These are phyloP conservation scores for Haematococcus lacustris DNA, from an alignment of 139 green algal genomes.

Conservation along the genomic window DNA sequence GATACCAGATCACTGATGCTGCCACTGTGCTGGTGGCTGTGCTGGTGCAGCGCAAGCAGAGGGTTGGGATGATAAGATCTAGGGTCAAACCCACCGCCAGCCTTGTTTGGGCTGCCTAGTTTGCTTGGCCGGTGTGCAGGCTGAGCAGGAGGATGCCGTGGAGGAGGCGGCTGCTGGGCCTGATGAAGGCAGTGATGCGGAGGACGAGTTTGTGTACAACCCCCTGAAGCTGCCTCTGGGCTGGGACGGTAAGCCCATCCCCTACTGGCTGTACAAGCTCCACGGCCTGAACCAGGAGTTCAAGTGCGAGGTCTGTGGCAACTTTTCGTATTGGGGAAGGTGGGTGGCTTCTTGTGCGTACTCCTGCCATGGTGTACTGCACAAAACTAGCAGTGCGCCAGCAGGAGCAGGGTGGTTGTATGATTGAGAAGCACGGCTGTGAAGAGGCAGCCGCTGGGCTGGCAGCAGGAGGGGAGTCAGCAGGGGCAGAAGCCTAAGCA, in stretches of 20 bases:
- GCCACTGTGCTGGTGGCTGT: too few species aligned
- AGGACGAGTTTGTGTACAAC: conserved; percentile 95
- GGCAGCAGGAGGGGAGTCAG: too few species aligned
- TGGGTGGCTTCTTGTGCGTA: conserved; percentile 79
- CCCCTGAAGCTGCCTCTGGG: conserved; percentile 97
- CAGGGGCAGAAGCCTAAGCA: too few species aligned
- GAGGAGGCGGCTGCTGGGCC: conserved; percentile 34
- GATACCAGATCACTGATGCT: too few species aligned
- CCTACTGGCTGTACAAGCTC: conserved; percentile 99
- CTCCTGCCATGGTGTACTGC: too few species aligned
- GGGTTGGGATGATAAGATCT: too few species aligned
- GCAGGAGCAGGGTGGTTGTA: background rate
- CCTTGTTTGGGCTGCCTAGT: too few species aligned
- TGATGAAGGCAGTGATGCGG: conserved; percentile 58
- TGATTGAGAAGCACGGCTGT: background rate
- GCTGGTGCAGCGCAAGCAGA: too few species aligned
- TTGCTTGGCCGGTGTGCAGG: too few species aligned
- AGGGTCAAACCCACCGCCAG: too few species aligned
- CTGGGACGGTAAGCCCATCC: conserved; percentile 99
- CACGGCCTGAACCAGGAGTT: conserved; percentile 89
- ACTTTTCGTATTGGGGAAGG: conserved; percentile 87
- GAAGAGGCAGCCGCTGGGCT: too few species aligned
- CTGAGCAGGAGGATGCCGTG: conserved; percentile 51
- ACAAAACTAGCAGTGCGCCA: background rate
- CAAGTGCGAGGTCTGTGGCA: conserved; percentile 96